Conservation (phyloP, 2,329 filamentous ascomycete genomes). For the Proliferodiscus dingleyae region DNA sequence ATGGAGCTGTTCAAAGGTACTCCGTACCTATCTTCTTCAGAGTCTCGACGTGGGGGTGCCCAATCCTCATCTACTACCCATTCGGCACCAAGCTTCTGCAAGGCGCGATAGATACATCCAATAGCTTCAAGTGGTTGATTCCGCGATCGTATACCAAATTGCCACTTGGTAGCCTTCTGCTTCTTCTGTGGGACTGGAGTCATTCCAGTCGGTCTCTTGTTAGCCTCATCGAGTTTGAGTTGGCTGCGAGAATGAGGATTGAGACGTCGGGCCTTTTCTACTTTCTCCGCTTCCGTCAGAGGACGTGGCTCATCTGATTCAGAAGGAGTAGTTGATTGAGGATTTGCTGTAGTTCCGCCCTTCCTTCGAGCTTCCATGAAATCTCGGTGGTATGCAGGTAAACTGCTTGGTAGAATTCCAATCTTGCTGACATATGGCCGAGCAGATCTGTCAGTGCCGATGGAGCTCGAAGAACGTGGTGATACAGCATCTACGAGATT, state of each 20-base stretch:
- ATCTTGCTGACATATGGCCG: conserved; percentile 65
- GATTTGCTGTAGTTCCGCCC: conserved; percentile 41
- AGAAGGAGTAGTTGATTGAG: conserved; percentile 36
- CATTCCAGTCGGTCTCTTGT: conserved; percentile 55
- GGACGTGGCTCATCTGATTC: conserved; percentile 31
- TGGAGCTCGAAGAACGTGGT: conserved; percentile 29
- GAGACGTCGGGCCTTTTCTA: conserved; percentile 72
- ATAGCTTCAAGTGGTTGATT: conserved; percentile 94
- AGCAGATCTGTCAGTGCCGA: conserved; percentile 28
- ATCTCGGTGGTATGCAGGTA: conserved; percentile 85
- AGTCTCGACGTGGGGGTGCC: conserved; percentile 34
- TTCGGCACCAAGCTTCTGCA: conserved; percentile 80
- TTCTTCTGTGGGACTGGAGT: conserved; percentile 66
- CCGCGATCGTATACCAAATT: conserved; percentile 92
- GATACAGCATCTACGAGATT: conserved; percentile 28
- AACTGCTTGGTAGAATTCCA: conserved; percentile 82
- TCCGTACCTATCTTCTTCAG: conserved; percentile 37
- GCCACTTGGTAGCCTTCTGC: conserved; percentile 82
- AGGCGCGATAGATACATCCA: conserved; percentile 88
- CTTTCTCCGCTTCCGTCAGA: conserved; percentile 68
- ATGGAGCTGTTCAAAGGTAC: conserved; percentile 9
- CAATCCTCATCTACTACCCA: conserved; percentile 69
- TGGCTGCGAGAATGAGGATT: conserved; percentile 79
- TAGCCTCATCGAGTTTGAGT: conserved; percentile 61
- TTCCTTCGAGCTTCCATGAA: conserved; percentile 72